A percentile compares a stretch with the other conserved stretches of the same genome.
These are phyloP conservation scores for Sugiyamaella neomexicana DNA, from an alignment of 1,139 yeast species.

Conservation along the genomic window DNA sequence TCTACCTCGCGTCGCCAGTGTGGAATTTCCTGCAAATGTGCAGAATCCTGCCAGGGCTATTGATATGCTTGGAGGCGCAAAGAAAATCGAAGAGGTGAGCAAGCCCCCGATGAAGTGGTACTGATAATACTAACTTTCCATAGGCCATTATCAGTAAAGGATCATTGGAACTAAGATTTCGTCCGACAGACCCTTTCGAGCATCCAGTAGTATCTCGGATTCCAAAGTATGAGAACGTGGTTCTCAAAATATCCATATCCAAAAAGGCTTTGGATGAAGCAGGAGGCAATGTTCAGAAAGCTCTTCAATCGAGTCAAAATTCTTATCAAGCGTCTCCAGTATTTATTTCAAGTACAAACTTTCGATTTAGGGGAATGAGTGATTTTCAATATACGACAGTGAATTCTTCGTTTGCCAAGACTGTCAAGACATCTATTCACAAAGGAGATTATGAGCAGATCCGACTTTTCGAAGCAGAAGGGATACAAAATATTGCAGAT, in stretches of 20 bases:
- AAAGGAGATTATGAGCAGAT: slow-evolving; percentile 40
- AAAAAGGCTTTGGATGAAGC: slow-evolving; percentile 52
- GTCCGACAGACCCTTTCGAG: slow-evolving; percentile 68
- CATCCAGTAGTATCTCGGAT: slow-evolving; percentile 68
- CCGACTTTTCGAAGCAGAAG: slow-evolving; percentile 33
- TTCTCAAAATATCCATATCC: slow-evolving; percentile 71
- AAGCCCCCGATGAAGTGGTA: slow-evolving; percentile 19
- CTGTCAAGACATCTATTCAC: slow-evolving; percentile 46
- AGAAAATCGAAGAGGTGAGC: slow-evolving; percentile 40
- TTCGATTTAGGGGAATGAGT: slow-evolving; percentile 79
- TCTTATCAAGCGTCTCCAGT: slow-evolving; percentile 54
- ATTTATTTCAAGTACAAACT: slow-evolving; percentile 68
- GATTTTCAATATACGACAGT: slow-evolving; percentile 79
- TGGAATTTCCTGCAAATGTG: slow-evolving; percentile 81
- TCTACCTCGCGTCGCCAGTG: slow-evolving; percentile 30
- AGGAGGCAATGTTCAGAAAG: slow-evolving; percentile 52
- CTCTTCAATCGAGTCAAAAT: slow-evolving; percentile 44
- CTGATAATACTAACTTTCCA: slow-evolving; percentile 19
- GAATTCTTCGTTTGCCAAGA: slow-evolving; percentile 52
- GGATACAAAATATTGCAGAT: slow-evolving; percentile 33
- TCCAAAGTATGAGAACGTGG: slow-evolving; percentile 56
- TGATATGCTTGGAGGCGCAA: slow-evolving; percentile 73
- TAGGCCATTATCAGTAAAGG: slow-evolving; percentile 42
- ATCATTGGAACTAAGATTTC: slow-evolving; percentile 60
- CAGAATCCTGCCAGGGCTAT: slow-evolving; percentile 63